phyloP scores from a whole-genome alignment of 2,329 filamentous ascomycete genomes.

The Colletotrichum graminicola region DNA sequence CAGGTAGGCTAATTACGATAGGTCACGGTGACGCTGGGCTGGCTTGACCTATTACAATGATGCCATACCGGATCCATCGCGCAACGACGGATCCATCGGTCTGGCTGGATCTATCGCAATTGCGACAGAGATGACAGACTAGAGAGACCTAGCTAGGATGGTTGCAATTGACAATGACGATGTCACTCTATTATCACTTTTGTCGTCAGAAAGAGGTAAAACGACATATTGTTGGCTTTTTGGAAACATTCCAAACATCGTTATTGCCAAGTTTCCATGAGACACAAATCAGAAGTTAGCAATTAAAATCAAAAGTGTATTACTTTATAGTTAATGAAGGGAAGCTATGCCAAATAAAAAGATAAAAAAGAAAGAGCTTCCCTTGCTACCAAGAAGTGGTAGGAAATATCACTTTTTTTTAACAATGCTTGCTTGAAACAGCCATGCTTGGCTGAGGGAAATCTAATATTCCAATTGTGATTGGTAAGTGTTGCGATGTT shows the following conservation, averaged over 20 bases:
- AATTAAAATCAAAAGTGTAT: not conserved
- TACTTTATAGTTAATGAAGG: fast-evolving
- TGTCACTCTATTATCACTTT: no score
- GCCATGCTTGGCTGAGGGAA: not conserved
- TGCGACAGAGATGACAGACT: no score
- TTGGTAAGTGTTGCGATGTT: no score
- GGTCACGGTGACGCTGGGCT: no score
- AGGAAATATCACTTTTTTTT: not conserved
- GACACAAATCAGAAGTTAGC: not conserved
- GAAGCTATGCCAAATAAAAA: not conserved
- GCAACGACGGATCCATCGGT: no score
- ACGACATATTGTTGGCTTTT: no score
- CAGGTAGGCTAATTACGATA: not conserved
- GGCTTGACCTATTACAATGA: no score
- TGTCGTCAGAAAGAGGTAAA: no score
- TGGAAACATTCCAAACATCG: not conserved
- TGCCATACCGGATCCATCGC: no score
- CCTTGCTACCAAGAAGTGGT: not conserved
- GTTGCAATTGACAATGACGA: no score
- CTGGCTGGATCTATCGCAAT: no score
- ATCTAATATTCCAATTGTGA: not conserved
- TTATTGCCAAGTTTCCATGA: not conserved
- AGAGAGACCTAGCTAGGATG: no score
- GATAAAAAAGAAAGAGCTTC: not conserved
- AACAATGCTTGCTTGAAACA: not conserved